Evolutionary conservation across 2,329 filamentous ascomycete species (phyloP), one percentile per base, ranked within the genome.

Genomic region (Escovopsis sp.): DNA sequence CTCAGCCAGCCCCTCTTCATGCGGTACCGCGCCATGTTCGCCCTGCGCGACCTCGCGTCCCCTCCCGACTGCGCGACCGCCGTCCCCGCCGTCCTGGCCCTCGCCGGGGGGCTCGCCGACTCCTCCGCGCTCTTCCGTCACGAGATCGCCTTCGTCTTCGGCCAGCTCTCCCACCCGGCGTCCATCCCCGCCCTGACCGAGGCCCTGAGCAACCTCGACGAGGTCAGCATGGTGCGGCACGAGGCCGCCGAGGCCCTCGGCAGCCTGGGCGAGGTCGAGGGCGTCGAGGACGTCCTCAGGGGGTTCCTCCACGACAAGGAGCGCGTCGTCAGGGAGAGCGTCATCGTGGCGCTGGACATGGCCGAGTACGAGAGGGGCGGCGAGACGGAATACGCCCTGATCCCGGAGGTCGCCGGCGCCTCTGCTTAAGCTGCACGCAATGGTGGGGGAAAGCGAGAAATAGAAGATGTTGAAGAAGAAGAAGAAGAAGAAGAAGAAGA

Each of bases 91-190:
- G 75, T 98, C 41, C 73, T 81, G 36, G 84, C 88, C 10, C 74
- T 98, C 37, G 86, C 91, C 37, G 81, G 79, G 56, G 91, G 91
- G 13, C 79, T 98, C 52, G 70, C 71, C 29, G 91, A 98, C 59
- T 71, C 79, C 14, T 95, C 88, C 39, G 88, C 88, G 5, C 76
- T 98, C 7, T 96, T 98, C 72, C 81, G 91, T 50, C 91, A 98
- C 65, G 91, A 98, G 60, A 87, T 98, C 50, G 91, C 91, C 12
- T 98, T 98, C 59, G 91, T 98, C 12, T 98, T 98, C 52, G 91
- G 91, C 42, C 91, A 98, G 62, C 71, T 98, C 40, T 87, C 84
- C 42, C 91, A 98, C 57, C 91, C 91, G 1, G 89, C 89, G n/a
- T 94, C 87, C 1, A 95, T 98, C 50, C 88, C 91, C 4, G 85